Conservation (phyloP, 2,329 filamentous ascomycete genomes). For the Colletotrichum sublineola region DNA sequence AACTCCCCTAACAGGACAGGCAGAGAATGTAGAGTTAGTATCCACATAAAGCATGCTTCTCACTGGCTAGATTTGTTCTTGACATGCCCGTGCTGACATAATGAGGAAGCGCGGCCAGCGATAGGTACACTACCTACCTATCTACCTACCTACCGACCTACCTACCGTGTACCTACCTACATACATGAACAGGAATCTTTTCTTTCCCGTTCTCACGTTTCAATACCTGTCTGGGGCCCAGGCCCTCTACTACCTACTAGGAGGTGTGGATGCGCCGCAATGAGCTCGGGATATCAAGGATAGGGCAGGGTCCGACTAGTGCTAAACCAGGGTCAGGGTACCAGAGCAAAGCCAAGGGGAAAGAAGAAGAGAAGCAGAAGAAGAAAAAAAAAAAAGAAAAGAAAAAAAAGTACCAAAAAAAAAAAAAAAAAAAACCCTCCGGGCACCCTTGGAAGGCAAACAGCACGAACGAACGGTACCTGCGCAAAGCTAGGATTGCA, state of each 20-base stretch:
- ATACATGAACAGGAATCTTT: too few relatives aligned
- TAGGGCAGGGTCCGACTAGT: not conserved
- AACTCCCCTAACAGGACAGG: too few relatives aligned
- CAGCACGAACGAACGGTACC: constrained; percentile 38
- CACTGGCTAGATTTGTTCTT: too few relatives aligned
- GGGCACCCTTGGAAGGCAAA: constrained; percentile 8
- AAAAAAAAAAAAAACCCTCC: not conserved
- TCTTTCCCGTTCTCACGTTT: not conserved
- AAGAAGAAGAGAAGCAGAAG: constrained; percentile 4
- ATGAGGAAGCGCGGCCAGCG: too few relatives aligned
- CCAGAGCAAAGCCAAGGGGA: not conserved
- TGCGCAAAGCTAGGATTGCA: constrained; percentile 27
- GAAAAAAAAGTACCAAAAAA: not conserved
- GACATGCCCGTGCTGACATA: too few relatives aligned
- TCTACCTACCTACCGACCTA: too few relatives aligned
- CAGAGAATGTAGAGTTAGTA: too few relatives aligned
- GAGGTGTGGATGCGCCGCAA: not conserved
- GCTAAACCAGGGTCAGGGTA: not conserved
- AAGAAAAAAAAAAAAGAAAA: not conserved
- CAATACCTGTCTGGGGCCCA: not conserved
- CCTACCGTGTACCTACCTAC: too few relatives aligned
- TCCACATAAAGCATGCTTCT: not conserved
- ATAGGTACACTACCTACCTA: too few relatives aligned
- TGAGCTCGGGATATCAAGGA: constrained; percentile 15
- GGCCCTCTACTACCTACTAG: not conserved